These are phyloP conservation scores for Saturnispora diversa DNA, from an alignment of 805 yeast species.

Conservation along the genomic window DNA sequence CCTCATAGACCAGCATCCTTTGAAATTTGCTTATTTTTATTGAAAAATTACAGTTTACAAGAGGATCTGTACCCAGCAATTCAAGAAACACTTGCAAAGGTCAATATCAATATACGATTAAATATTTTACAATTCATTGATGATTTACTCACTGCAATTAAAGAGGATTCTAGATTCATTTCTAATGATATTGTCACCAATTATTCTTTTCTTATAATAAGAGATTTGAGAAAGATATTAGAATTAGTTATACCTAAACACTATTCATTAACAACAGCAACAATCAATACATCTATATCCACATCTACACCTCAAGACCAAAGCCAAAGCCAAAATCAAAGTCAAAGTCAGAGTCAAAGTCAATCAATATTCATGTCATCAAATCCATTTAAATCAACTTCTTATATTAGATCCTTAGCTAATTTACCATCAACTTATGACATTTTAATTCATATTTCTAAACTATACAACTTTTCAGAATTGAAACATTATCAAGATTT, in stretches of 20 bases:
- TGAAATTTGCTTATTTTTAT: conserved; percentile 48
- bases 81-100: conserved; percentile 45
- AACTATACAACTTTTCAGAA: conserved; percentile 16
- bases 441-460: conserved; percentile 24
- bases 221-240: conserved; percentile 30
- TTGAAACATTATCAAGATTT: conserved; percentile 20
- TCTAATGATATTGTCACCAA: conserved; percentile 12
- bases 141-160: conserved; percentile 37
- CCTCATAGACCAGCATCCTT: conserved; percentile 51
- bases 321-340: no score
- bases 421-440: conserved; percentile 24
- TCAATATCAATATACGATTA: conserved; percentile 54
- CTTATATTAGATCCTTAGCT: conserved; percentile 21
- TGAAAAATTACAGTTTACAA: conserved; percentile 47
- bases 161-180: conserved; percentile 13
- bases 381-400: conserved; percentile 4
- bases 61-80: conserved; percentile 66
- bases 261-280: no score
- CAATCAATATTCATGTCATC: not conserved
- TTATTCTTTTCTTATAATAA: conserved; percentile 19
- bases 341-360: no score
- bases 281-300: no score
- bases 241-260: conserved; percentile 32
- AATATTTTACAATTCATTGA: conserved; percentile 67
- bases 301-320: no score